Base-by-base conservation (phyloP, 352 stramenopile species). In the Peronospora belbahrii region DNA sequence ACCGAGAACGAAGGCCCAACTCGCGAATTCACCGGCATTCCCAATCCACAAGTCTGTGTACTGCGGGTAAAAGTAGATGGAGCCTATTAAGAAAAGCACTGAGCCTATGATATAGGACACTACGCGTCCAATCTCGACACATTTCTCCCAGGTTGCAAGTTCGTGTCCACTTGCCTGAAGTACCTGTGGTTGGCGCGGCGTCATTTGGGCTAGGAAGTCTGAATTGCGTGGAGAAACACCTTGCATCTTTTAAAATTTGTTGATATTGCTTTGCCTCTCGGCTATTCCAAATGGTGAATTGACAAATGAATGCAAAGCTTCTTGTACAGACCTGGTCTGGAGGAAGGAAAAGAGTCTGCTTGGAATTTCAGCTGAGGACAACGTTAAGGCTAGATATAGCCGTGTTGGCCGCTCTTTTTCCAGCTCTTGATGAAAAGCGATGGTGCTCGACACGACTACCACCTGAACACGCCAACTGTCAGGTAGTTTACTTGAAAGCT, bases 31-130 rank as follows among this genome's bases (percentile, higher is more conserved):
- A n/a, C 62, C 66, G 41, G 60, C 80, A 17, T 86, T 58, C 48
- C 76, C 74, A 23, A 75, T 39, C 71, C 73, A 83, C 24, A 80
- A 40, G 36, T 67, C 67, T n/a, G 62, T 64, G 56, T 74, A 83
- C 46, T 87, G 67, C 15, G 80, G 80, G 59, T 87, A 91, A 62
- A 78, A 91, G 48, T 81, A 79, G 50, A 88, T 79, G 46, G 80
- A 91, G 48, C 80, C 80, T 27, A 77, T 18, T 17, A 88, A 59
- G 65, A 91, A 91, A 44, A 87, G 65, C 47, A 79, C 14, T 18
- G 74, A 85, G 40, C 80, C 76, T 23, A 81, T 32, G 38, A 84
- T 70, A 60, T 81, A 91, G 20, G 44, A 42, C 13, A 70, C 35
- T 23, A 81, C 66, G 40, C 74, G 73, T 23, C 45, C 42, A 23